Percentiles rank a stretch among this genome's conserved stretches.
Evolutionary conservation across 2,329 filamentous ascomycete species (phyloP).

Genomic region (Xylariaceae sp.): DNA sequence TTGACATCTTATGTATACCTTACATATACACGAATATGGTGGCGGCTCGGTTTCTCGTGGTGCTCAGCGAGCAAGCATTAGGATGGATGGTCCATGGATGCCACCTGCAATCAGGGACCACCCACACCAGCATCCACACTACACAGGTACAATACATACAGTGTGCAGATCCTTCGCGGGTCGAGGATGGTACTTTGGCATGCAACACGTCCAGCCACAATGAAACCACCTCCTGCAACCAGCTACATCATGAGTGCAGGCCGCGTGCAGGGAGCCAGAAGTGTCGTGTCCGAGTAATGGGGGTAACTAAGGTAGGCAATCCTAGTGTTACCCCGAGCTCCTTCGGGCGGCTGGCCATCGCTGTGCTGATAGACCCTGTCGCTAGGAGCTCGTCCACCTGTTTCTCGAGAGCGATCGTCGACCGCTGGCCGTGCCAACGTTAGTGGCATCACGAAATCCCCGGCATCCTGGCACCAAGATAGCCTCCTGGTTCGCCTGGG

Average conservation of each 20-base stretch:
- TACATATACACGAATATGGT: slow-evolving; percentile 9
- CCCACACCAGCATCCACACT: neutral
- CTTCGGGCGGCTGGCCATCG: too few relatives aligned
- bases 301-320: neutral
- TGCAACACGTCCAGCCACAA: slow-evolving; percentile 4
- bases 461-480: slow-evolving; percentile 27
- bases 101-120: slow-evolving; percentile 9
- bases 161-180: slow-evolving; percentile 15
- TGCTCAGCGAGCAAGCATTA: slow-evolving; percentile 7
- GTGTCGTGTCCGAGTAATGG: neutral
- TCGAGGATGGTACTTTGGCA: slow-evolving; percentile 10
- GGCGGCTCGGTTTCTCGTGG: slow-evolving; percentile 15
- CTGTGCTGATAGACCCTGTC: neutral
- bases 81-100: slow-evolving; percentile 14
- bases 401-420: neutral
- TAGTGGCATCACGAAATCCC: slow-evolving; percentile 28
- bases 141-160: slow-evolving; percentile 3
- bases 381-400: slow-evolving; percentile 8
- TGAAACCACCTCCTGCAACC: slow-evolving; percentile 3
- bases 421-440: slow-evolving; percentile 11
- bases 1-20: slow-evolving; percentile 14
- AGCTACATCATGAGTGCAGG: slow-evolving; percentile 9
- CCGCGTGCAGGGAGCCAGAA: neutral
- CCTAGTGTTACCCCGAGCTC: too few relatives aligned
- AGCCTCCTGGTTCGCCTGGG: slow-evolving; percentile 17